A percentile compares a stretch with the other conserved stretches of the same genome.
These are phyloP conservation scores for Leucoagaricus sp. DNA, from an alignment of 1,284 basidiomycete species.

Conservation along the genomic window DNA sequence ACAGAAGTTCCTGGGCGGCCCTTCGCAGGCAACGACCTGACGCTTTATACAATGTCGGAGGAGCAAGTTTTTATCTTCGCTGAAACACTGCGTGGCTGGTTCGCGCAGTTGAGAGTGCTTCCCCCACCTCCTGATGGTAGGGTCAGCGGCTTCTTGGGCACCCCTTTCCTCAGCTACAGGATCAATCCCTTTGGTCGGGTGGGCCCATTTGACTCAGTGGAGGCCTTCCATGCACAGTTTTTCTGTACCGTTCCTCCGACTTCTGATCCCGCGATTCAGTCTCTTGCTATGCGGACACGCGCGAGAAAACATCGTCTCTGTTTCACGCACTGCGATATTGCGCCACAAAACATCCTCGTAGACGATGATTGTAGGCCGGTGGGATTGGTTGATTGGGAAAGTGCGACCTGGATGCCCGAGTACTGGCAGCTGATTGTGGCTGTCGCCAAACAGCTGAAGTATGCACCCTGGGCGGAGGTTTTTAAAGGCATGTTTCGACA, in stretches of 20 bases:
- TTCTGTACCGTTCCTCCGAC: not conserved
- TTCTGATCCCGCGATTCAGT: not conserved
- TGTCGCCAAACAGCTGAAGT: not conserved
- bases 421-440: constrained; percentile 26
- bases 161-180: constrained; percentile 15
- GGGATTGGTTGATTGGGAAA: constrained; percentile 29
- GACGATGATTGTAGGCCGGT: constrained; percentile 21
- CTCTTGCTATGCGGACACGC: not conserved
- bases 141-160: constrained; percentile 18
- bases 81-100: constrained; percentile 19
- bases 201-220: not conserved
- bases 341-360: constrained; percentile 27
- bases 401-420: constrained; percentile 29
- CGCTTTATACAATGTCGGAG: not conserved
- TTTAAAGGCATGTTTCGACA: not conserved
- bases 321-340: constrained; percentile 27
- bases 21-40: not conserved
- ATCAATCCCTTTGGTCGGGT: constrained; percentile 3
- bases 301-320: not conserved
- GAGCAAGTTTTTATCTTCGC: constrained; percentile 13
- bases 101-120: constrained; percentile 20
- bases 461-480: not conserved
- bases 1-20: constrained; percentile 14
- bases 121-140: constrained; percentile 17
- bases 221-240: not conserved